Conservation (phyloP, 2,329 filamentous ascomycete species). For the Pseudocercospora eumusae region DNA sequence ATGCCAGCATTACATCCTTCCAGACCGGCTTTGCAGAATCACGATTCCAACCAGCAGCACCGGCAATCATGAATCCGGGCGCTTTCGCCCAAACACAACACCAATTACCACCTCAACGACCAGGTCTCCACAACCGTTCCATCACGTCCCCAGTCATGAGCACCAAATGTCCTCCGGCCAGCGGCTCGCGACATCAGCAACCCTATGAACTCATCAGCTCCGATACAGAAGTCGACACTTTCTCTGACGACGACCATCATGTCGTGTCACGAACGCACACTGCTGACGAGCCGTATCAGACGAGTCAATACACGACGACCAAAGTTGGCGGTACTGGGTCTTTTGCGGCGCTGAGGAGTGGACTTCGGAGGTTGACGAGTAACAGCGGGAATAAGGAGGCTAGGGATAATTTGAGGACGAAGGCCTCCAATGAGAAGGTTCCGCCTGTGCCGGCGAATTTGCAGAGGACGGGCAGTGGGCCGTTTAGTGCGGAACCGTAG, state of each 20-base stretch:
- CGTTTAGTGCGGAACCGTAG: neutral
- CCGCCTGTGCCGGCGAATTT: slow-evolving; percentile 52
- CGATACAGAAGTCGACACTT: slow-evolving; percentile 72
- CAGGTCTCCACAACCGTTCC: slow-evolving; percentile 75
- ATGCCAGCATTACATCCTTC: slow-evolving; percentile 72
- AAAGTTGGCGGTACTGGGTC: slow-evolving; percentile 34
- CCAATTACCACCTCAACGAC: slow-evolving; percentile 49
- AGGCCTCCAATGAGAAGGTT: slow-evolving; percentile 40
- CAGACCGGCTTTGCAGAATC: slow-evolving; percentile 84
- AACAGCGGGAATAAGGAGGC: slow-evolving; percentile 46
- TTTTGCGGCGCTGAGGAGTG: slow-evolving; percentile 52
- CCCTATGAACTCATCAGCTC: slow-evolving; percentile 63
- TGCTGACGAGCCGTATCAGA: slow-evolving; percentile 30
- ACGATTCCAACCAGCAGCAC: slow-evolving; percentile 56
- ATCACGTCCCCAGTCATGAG: slow-evolving; percentile 74
- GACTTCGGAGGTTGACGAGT: slow-evolving; percentile 65
- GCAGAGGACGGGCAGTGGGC: neutral
- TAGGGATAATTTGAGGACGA: slow-evolving; percentile 43
- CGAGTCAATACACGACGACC: slow-evolving; percentile 25
- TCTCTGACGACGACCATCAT: slow-evolving; percentile 75
- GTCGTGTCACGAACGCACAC: slow-evolving; percentile 50
- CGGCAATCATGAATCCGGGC: slow-evolving; percentile 60
- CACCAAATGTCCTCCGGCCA: slow-evolving; percentile 43
- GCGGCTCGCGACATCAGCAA: neutral
- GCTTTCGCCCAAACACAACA: slow-evolving; percentile 47